These are phyloP conservation scores for Xerocomellus intermedius DNA, from an alignment of 768 basidiomycete species.

Conservation along the genomic window DNA sequence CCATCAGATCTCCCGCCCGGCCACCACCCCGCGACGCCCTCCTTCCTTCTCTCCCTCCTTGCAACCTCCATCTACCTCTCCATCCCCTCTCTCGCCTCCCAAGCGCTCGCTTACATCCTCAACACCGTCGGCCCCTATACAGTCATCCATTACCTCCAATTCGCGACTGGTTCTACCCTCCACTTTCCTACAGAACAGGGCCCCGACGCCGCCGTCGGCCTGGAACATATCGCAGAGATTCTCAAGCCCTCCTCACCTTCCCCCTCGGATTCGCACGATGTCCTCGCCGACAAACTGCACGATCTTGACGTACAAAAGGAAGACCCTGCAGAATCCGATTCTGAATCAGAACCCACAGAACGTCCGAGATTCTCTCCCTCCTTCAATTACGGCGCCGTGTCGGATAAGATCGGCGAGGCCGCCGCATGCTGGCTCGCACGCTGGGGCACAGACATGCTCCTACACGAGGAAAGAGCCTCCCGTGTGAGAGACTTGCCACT, in stretches of 20 bases:
- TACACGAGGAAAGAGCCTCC: conserved; percentile 48
- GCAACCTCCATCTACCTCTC: conserved; percentile 87
- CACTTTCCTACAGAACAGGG: conserved; percentile 43
- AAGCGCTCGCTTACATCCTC: conserved; percentile 70
- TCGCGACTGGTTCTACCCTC: conserved; percentile 74
- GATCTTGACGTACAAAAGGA: conserved; percentile 37
- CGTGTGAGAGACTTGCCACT: conserved; percentile 14
- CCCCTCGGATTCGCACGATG: conserved; percentile 17
- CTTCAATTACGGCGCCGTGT: conserved; percentile 83
- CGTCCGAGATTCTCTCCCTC: conserved; percentile 31
- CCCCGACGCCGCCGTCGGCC: conserved; percentile 61
- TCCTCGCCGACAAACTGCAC: conserved; percentile 31
- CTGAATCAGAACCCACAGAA: conserved; percentile 26
- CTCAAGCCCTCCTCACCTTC: conserved; percentile 34
- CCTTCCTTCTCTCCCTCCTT: conserved; percentile 81
- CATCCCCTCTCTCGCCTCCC: conserved; percentile 70
- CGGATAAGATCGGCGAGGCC: conserved; percentile 90
- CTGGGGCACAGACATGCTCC: conserved; percentile 83
- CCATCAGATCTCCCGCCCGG: conserved; percentile 40
- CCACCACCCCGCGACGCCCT: conserved; percentile 74
- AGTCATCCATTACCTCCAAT: conserved; percentile 71
- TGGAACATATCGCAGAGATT: conserved; percentile 63
- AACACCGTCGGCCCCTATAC: conserved; percentile 79
- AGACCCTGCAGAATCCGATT: conserved; percentile 35
- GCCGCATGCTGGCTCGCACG: conserved; percentile 83